Evolutionary conservation across 495 filamentous ascomycete genomes (phyloP), one percentile per base, ranked within the genome.

Genomic region (Penicillium psychrofluorescens): DNA sequence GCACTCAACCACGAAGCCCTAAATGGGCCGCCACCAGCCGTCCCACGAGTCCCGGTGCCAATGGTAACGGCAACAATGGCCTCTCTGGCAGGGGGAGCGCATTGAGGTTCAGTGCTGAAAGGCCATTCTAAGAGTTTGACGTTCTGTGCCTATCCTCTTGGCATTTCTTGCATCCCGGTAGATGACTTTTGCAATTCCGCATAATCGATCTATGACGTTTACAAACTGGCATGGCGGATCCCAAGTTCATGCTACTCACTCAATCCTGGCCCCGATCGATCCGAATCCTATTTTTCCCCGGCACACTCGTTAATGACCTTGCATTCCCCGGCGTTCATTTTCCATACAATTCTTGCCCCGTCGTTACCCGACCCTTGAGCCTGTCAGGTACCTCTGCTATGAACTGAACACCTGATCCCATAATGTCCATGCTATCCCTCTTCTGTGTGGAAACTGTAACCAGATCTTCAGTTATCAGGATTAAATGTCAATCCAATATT

Each of bases 1-100:
- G 70, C 41, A 67, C 67, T 11, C 67, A 71, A 36, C 69, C 70
- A 10, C 57, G 70, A 40, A 73, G 70, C 39, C 70, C 70, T 3
- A 73, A 70, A 40, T 64, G 57, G 55, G 59, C 48, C 4, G 49
- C 64, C 5, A 48, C 52, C 15, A 73, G 70, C 44, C 67, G 70
- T 16, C 67, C 67, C n/a, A 63, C 64, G 8, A 73, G 70, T 43
- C 70, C 70, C 9, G 70, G 67, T 0, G 43, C 68, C 36, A 63
- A 58, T 41, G n/a, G n/a, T 7, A 34, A 34, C 43, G 53, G 56
- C 8, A 64, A 55, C 8, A 50, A 48, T 31, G 54, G 54, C 10
- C 41, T 62, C 43, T 41, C 53, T 2, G 62, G 63, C 7, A 55
- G 67, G 38, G 60, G 57, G 7, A 72, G 69, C 53, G 59, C 47